Percentiles rank a stretch among this genome's conserved stretches.
Conservation (phyloP, 2,329 filamentous ascomycete species). For the Talaromyces marneffei region DNA sequence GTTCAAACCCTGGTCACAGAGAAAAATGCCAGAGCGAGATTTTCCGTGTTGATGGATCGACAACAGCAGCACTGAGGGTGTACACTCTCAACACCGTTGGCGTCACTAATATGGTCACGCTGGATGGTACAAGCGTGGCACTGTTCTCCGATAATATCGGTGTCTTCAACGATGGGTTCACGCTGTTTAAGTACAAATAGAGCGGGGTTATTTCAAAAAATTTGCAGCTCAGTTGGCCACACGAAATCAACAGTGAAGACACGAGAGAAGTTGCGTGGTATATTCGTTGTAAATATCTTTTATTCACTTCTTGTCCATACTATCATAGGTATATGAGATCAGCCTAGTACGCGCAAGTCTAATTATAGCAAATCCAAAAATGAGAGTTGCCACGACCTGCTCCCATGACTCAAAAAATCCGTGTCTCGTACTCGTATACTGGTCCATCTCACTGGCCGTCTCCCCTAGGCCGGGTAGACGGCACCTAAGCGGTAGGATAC, state of each 20-base stretch:
- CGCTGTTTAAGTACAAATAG: conserved; percentile 31
- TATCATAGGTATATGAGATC: too few species aligned
- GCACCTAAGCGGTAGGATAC: too few species aligned
- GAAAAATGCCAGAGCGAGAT: conserved; percentile 47
- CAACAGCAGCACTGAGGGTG: conserved; percentile 22
- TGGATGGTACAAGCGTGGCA: conserved; percentile 41
- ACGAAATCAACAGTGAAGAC: neutral
- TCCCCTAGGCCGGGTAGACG: too few species aligned
- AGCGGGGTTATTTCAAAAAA: neutral
- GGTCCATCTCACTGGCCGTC: too few species aligned
- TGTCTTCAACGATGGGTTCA: conserved; percentile 41
- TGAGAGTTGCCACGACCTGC: too few species aligned
- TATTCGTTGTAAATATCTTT: neutral
- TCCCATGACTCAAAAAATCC: too few species aligned
- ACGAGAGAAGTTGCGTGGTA: too few species aligned
- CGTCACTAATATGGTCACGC: conserved; percentile 42
- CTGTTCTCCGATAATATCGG: conserved; percentile 44
- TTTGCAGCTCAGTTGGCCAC: neutral
- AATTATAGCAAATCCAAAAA: neutral
- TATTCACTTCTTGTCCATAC: neutral
- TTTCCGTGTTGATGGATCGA: conserved; percentile 40
- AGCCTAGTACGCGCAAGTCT: neutral
- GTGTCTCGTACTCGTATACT: too few species aligned
- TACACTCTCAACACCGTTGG: conserved; percentile 48
- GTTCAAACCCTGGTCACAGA: conserved; percentile 34